These are phyloP conservation scores for Calcarisporium arbuscula DNA, from an alignment of 2,329 filamentous ascomycete species.

Conservation along the genomic window DNA sequence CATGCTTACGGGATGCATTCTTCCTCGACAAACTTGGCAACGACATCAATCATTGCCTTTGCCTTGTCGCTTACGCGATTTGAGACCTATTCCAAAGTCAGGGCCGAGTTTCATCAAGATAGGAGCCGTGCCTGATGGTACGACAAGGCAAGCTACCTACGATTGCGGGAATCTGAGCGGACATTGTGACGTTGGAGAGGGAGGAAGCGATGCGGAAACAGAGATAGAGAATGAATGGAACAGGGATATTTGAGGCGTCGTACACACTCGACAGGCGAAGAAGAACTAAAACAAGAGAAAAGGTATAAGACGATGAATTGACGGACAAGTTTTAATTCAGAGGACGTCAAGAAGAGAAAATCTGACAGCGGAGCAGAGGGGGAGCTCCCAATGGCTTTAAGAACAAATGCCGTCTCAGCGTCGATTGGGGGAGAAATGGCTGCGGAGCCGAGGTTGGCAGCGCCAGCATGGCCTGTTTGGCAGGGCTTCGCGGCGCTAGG, in stretches of 20 bases:
- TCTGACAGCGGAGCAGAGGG: no score
- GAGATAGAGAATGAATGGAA: no score
- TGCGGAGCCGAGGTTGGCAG: not conserved
- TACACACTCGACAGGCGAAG: no score
- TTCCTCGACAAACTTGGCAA: slow-evolving; percentile 95
- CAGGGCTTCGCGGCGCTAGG: no score
- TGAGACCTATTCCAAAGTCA: slow-evolving; percentile 28
- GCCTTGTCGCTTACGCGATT: slow-evolving; percentile 74
- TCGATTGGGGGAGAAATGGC: no score
- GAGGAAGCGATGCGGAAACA: no score
- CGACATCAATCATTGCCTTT: slow-evolving; percentile 75
- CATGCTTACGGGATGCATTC: slow-evolving; percentile 71
- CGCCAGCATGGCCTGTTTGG: no score
- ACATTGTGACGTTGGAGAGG: slow-evolving; percentile 16
- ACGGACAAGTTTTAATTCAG: no score
- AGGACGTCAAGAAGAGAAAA: no score
- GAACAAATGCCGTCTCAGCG: no score
- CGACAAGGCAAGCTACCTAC: slow-evolving; percentile 15
- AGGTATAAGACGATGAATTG: not conserved
- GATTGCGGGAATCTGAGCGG: slow-evolving; percentile 26
- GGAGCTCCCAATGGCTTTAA: no score
- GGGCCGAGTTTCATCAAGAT: not conserved
- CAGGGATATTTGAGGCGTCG: no score
- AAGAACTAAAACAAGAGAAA: not conserved
- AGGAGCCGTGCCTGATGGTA: not conserved